Evolutionary conservation across 1,284 basidiomycete genomes (phyloP), one percentile per base, ranked within the genome.

Genomic region (Lentinula novae-zelandiae): DNA sequence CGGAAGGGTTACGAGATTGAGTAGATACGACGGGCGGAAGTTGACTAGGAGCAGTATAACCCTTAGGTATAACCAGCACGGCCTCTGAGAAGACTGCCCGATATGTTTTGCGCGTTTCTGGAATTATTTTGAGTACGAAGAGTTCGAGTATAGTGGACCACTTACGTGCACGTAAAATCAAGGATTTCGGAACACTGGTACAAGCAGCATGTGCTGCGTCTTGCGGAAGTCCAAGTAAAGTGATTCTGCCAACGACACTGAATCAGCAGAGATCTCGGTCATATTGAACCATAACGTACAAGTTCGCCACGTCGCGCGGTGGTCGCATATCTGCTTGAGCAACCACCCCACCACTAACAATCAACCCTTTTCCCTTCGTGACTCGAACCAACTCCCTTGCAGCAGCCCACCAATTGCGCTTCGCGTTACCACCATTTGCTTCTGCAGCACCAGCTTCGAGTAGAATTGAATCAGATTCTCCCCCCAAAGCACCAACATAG

Each of bases 401-500:
- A 0, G 84, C 79, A 0, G 88, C 86, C 89, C 92, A 93, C 92
- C 91, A 93, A 62, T 92, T 90, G 53, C 89, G 73, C 71, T 90
- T 89, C 15, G 82, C 80, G 7, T 72, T 73, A 2, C 78, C 70
- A 0, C 82, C 84, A 34, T 77, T 79, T 58, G 49, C 10, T 38
- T 85, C 82, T 3, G 80, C 81, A 0, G 75, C 81, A 2, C 81
- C 80, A 4, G 81, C 76, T 38, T 82, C 73, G 2, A 70, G 63
- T 15, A 82, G 68, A 12, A 73, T 66, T 0, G 75, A 63, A 50
- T 85, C 85, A 5, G 78, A 78, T 52, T 86, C 84, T 0, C 80
- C 84, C 1, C 85, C 83, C 0, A 93, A 72, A 0, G 89, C 87
- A 15, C 90, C 90, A 0, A 83, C 81, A 65, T 95, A 93, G 62